Evolutionary conservation across 2,329 filamentous ascomycete genomes (phyloP).

Genomic region (Aaosphaeria pasadenensis): DNA sequence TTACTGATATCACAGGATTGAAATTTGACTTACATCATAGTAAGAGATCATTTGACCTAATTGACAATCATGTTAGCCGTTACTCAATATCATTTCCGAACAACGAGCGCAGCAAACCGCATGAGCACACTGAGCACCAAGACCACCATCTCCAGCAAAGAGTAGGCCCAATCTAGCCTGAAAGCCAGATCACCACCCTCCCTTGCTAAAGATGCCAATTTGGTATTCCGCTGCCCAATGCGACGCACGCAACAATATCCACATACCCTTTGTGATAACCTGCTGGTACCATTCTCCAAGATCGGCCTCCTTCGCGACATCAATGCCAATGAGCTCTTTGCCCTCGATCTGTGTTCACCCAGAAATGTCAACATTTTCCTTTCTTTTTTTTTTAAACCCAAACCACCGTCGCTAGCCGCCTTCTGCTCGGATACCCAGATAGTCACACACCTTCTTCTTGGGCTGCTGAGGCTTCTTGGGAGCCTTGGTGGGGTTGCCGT

Average conservation of each 20-base stretch:
- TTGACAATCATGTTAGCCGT: too few species aligned
- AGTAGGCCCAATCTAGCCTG: too few species aligned
- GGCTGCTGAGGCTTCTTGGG: conserved; percentile 43
- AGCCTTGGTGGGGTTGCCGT: conserved; percentile 26
- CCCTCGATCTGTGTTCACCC: conserved; percentile 50
- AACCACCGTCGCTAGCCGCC: too few species aligned
- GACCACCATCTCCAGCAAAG: too few species aligned
- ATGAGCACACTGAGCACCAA: too few species aligned
- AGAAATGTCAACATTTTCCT: conserved; percentile 1
- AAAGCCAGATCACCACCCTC: too few species aligned
- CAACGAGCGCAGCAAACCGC: too few species aligned
- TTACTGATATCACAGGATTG: background rate
- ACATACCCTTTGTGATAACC: conserved; percentile 76
- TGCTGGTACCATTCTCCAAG: conserved; percentile 97
- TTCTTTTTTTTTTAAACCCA: background rate
- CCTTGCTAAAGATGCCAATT: too few species aligned
- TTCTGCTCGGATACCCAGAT: background rate
- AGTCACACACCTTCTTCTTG: conserved; percentile 45
- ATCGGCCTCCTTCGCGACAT: conserved; percentile 78
- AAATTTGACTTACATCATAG: conserved; percentile 83
- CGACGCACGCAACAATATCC: too few species aligned
- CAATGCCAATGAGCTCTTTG: conserved; percentile 77
- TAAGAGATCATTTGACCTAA: conserved; percentile 87
- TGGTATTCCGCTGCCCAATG: too few species aligned
- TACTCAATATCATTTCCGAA: too few species aligned